These are phyloP conservation scores for Pseudotsuga menziesii DNA, from an alignment of 75 land plant genomes.

Conservation along the genomic window DNA sequence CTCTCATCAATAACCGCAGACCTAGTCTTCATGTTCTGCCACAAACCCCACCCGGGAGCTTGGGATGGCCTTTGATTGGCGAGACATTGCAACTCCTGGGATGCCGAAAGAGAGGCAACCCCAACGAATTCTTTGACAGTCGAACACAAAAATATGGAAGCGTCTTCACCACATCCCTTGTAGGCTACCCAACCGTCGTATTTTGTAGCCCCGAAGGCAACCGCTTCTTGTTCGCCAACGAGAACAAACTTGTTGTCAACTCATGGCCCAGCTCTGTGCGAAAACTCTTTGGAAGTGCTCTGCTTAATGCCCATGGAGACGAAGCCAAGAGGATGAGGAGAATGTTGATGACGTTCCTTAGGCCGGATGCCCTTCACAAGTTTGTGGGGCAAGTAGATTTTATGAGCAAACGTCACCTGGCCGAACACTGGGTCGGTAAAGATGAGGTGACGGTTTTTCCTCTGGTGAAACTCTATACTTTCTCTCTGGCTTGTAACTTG, in stretches of 20 bases:
- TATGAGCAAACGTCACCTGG: background rate
- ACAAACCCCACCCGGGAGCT: conserved; percentile 39
- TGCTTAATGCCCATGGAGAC: background rate
- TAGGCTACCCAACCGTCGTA: conserved; percentile 18
- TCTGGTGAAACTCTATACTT: background rate
- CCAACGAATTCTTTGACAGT: conserved; percentile 29
- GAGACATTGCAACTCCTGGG: conserved; percentile 39
- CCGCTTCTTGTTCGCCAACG: conserved; percentile 24
- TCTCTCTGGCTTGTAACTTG: background rate
- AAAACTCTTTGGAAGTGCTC: background rate
- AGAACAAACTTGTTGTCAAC: conserved; percentile 20
- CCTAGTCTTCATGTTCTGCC: no score
- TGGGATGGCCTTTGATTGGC: conserved; percentile 57
- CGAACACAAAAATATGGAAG: conserved; percentile 18
- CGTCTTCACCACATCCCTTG: conserved; percentile 22
- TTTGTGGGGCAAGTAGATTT: background rate
- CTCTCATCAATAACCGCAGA: no score
- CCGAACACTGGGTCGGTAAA: background rate
- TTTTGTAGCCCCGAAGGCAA: conserved; percentile 22
- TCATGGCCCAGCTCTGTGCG: conserved; percentile 16
- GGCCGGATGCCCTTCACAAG: background rate
- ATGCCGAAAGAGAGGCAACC: conserved; percentile 10
- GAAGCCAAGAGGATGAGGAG: background rate
- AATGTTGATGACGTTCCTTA: background rate
- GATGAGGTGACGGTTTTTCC: conserved; percentile 15